phyloP scores from a whole-genome alignment of 768 basidiomycete species.

The Mycena epipterygia region DNA sequence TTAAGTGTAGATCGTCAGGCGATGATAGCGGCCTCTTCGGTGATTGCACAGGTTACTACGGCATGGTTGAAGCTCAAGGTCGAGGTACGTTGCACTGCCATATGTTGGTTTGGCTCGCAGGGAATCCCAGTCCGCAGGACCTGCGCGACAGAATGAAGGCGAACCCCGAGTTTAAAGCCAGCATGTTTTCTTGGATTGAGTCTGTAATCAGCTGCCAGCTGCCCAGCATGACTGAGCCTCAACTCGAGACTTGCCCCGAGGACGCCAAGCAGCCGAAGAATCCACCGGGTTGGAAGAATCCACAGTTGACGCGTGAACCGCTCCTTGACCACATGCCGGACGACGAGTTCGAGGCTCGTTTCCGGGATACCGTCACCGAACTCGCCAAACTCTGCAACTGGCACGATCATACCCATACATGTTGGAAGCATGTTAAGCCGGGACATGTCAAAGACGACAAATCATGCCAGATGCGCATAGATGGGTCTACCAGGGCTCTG shows the following conservation, averaged over 20 bases:
- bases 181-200: neutral
- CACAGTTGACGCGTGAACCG: neutral
- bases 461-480: neutral
- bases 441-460: neutral
- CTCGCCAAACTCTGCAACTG: neutral
- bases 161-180: neutral
- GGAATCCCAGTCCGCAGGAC: neutral
- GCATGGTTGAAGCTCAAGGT: constrained; percentile 28
- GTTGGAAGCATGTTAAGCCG: neutral
- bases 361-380: neutral
- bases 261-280: neutral
- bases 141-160: neutral
- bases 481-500: neutral
- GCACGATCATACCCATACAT: neutral
- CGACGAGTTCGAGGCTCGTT: neutral
- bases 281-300: neutral
- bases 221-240: neutral
- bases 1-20: neutral
- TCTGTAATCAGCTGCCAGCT: neutral
- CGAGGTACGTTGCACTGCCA: constrained; percentile 48
- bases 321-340: neutral
- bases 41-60: neutral
- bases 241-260: neutral
- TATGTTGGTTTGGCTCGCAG: constrained; percentile 32
- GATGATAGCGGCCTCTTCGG: neutral